Percentiles rank a stretch among this genome's conserved stretches.
Evolutionary conservation across 2,329 filamentous ascomycete genomes (phyloP).

Genomic region (Fusarium sororula): DNA sequence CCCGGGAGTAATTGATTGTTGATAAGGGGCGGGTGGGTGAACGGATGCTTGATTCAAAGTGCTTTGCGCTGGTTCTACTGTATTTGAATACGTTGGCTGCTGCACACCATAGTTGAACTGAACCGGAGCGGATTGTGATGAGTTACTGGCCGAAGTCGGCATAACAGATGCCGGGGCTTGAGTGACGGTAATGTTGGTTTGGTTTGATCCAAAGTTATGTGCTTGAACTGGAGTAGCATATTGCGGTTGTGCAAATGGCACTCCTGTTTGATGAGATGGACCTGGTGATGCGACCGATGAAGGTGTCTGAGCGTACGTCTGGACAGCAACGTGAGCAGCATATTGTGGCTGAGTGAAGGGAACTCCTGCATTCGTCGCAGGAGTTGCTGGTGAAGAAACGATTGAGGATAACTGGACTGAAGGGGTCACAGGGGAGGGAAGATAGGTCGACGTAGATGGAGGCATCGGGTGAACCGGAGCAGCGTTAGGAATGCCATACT

Average conservation of each 20-base stretch:
- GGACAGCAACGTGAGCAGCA: conserved; percentile 19
- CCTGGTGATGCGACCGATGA: not conserved
- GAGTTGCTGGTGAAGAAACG: conserved; percentile 11
- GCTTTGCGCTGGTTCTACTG: conserved; percentile 2
- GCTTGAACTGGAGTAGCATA: conserved; percentile 26
- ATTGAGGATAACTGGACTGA: conserved; percentile 11
- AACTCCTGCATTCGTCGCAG: conserved; percentile 9
- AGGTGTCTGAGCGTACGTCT: conserved; percentile 11
- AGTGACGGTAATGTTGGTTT: not conserved
- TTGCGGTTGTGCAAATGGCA: conserved; percentile 33
- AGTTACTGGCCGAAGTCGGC: conserved; percentile 7
- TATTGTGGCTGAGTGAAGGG: conserved; percentile 35
- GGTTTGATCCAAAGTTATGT: conserved; percentile 17
- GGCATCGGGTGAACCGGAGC: conserved; percentile 16
- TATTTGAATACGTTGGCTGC: conserved; percentile 33
- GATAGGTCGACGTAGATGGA: conserved; percentile 11
- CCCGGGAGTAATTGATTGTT: conserved; percentile 8
- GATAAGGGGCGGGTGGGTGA: conserved; percentile 8
- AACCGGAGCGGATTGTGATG: conserved; percentile 5
- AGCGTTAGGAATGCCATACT: conserved; percentile 19
- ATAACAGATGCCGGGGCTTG: not conserved
- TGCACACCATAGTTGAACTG: conserved; percentile 30
- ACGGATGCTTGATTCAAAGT: not conserved
- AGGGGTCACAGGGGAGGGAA: conserved; percentile 23
- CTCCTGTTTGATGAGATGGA: conserved; percentile 11